Conservation (phyloP, 805 yeast species). For the Ascoidea rubescens region DNA sequence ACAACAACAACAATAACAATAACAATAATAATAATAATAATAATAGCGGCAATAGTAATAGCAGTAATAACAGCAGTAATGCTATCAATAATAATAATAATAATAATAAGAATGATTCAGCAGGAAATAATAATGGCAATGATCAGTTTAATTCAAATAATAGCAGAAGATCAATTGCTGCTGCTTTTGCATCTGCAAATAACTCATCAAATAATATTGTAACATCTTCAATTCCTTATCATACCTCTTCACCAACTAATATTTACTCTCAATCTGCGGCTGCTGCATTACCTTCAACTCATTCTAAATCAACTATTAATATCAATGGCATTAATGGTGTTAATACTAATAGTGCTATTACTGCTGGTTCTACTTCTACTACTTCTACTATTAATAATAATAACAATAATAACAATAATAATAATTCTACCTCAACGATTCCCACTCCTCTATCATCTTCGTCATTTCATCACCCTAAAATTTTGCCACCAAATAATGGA, state of each 20-base stretch:
- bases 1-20: background rate
- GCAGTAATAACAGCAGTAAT: background rate
- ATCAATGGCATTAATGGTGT: too few relatives aligned
- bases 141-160: too few relatives aligned
- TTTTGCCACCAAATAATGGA: background rate
- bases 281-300: too few relatives aligned
- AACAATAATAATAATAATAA: background rate
- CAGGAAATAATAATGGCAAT: background rate
- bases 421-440: background rate
- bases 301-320: too few relatives aligned
- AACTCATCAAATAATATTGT: background rate
- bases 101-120: background rate
- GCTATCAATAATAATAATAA: background rate
- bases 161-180: too few relatives aligned
- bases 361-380: too few relatives aligned
- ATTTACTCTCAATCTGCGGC: too few relatives aligned
- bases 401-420: too few relatives aligned
- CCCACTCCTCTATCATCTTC: background rate
- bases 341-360: too few relatives aligned
- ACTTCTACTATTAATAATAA: background rate
- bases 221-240: background rate
- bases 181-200: background rate
- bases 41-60: background rate
- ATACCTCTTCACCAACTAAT: background rate
- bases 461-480: background rate